Evolutionary conservation across 2,329 filamentous ascomycete species (phyloP), one percentile per base, ranked within the genome.

Genomic region (Endoconidiophora polonica): DNA sequence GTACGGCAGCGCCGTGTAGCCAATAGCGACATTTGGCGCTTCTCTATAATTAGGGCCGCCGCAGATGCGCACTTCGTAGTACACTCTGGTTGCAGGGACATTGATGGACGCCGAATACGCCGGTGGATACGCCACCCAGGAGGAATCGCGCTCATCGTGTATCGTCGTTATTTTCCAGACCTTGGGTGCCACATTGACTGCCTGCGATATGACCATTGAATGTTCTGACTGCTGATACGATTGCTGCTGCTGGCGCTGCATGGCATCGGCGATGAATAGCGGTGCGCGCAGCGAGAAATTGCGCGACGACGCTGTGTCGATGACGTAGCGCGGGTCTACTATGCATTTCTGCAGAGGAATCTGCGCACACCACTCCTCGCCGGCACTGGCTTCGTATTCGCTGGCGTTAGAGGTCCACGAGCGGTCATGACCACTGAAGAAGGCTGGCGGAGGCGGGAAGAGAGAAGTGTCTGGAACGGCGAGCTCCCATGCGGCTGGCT

Each of bases 1-100:
- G 59, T 87, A 90, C 5, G 85, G 85, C 44, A 81, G 74, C 1
- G 83, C 83, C 0, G 74, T 66, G 61, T 79, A 86, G 7, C 85
- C 85, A 7, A 90, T 60, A 0, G 78, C 81, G 1, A 88, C 66
- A 38, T 64, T 47, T 3, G 29, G 29, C 9, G 71, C 63, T 52
- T 73, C 70, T 18, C 54, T 49, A 18, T 54, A 48, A 3, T 57
- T 56, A 20, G 68, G 68, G 49, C 72, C 64, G 16, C 61, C 58
- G 2, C 66, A 63, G 29, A 86, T 67, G 48, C 69, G 69, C 7
- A 87, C 69, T 59, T 90, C 83, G 61, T 81, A 90, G 69, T 88
- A 90, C 42, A 76, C 78, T 58, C 55, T 56, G 54, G 54, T 55
- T 57, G 59, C 52, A 33, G 7, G 29, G 29, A 33, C 29, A 33